Conservation (phyloP, 2,329 filamentous ascomycete species). For the Botrytis deweyae region DNA sequence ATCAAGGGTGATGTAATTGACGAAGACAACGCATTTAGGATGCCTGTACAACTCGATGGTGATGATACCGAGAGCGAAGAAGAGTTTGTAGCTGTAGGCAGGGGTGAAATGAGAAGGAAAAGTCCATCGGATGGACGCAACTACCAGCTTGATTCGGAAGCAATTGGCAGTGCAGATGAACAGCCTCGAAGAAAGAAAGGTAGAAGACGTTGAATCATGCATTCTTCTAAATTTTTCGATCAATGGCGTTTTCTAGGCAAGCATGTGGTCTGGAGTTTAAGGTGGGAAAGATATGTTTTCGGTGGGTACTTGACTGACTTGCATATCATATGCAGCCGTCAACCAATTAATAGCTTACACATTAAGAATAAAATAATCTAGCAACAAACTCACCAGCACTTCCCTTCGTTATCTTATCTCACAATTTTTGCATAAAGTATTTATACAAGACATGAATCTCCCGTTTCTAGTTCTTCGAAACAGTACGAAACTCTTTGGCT, state of each 20-base stretch:
- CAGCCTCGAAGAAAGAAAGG: slow-evolving; percentile 29
- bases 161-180: slow-evolving; percentile 44
- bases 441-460: slow-evolving; percentile 5
- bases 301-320: slow-evolving; percentile 19
- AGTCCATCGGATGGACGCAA: slow-evolving; percentile 74
- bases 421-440: not conserved
- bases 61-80: slow-evolving; percentile 96
- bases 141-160: slow-evolving; percentile 59
- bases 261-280: slow-evolving; percentile 7
- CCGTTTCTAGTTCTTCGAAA: not conserved
- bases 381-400: slow-evolving; percentile 10
- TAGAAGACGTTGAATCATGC: slow-evolving; percentile 26
- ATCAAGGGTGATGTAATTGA: slow-evolving; percentile 59
- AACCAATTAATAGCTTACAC: slow-evolving; percentile 23
- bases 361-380: slow-evolving; percentile 17
- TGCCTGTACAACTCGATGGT: slow-evolving; percentile 91
- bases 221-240: not conserved
- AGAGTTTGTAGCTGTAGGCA: slow-evolving; percentile 67
- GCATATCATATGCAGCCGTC: slow-evolving; percentile 20
- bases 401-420: slow-evolving; percentile 21
- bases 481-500: not conserved
- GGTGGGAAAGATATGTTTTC: slow-evolving; percentile 4
- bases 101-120: slow-evolving; percentile 82
- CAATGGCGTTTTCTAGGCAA: slow-evolving; percentile 2
- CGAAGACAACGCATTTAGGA: slow-evolving; percentile 66